Evolutionary conservation across 805 yeast species (phyloP), one percentile per base, ranked within the genome.

Genomic region (Hagleromyces aurorensis): DNA sequence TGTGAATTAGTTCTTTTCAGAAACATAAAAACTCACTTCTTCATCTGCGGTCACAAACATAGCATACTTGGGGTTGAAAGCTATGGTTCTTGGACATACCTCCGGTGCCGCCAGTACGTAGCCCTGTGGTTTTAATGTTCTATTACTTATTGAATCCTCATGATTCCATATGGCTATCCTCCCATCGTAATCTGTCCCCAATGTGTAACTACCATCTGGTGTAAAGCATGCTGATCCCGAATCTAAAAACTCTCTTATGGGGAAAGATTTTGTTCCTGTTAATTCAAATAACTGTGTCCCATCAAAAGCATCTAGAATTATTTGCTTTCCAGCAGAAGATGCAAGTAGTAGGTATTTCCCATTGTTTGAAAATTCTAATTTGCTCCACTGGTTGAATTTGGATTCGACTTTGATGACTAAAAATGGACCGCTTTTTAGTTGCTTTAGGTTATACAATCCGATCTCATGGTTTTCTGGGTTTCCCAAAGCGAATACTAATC

Each of bases 351-450:
- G 40, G 36, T 64, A 61, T 44, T 75, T 77, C 15, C 87, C 87
- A 48, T 75, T 77, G 47, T 83, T 83, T 8, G 93, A 75, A 51
- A 86, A 83, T 52, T 84, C 93, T 13, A 83, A 37, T 42, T 75
- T 77, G 18, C 67, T 66, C 79, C 87, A 78, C 11, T 50, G 44
- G 42, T 27, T 59, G 26, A 55, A 59, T 13, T 34, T 25, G 13
- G 43, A 47, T 18, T 65, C 63, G 6, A 70, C 55, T 10, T 59
- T 53, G 27, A 68, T 63, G 2, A 65, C 56, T 5, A 62, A 41
- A 46, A 72, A 84, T 34, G 70, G 89, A 41, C 55, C 73, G 19
- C 67, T 66, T 19, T 75, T 78, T 46, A 71, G 71, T 27, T 65
- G 65, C 30, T 72, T 66, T 19, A 71, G 41, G 41, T 79, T 84